A percentile compares a stretch with the other conserved stretches of the same genome.
Evolutionary conservation across 768 basidiomycete species (phyloP).

Genomic region (Rhodotorula paludigena): DNA sequence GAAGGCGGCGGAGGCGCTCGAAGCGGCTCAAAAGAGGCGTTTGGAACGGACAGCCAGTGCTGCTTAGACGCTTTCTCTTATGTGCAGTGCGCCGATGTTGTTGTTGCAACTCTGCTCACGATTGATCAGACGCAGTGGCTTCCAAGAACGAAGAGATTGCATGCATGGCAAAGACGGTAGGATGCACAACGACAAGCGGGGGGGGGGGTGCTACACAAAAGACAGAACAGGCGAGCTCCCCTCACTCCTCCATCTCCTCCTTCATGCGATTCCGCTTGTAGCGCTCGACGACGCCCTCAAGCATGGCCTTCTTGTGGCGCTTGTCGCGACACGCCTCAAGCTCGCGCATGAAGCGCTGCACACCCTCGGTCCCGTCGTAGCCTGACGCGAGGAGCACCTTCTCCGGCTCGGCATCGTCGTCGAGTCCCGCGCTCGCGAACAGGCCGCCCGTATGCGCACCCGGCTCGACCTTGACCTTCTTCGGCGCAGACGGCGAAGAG

Average conservation of each 20-base stretch:
- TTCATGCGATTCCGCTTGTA: not conserved
- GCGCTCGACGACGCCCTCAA: not conserved
- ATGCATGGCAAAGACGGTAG: not conserved
- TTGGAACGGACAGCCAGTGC: not conserved
- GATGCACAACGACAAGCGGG: not conserved
- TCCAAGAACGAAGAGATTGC: not conserved
- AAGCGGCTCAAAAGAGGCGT: not conserved
- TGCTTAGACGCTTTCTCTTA: too few species aligned
- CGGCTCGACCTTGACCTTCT: slow-evolving; percentile 1
- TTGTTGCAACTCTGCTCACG: slow-evolving; percentile 1
- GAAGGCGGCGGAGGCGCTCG: slow-evolving; percentile 51
- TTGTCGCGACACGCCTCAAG: not conserved
- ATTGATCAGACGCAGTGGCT: too few species aligned
- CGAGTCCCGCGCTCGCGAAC: not conserved
- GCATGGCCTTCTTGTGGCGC: not conserved
- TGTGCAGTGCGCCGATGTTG: not conserved
- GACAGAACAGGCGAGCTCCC: not conserved
- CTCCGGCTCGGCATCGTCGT: not conserved
- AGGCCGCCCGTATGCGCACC: not conserved
- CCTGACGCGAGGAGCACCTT: not conserved
- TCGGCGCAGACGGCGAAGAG: not conserved
- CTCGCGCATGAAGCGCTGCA: not conserved
- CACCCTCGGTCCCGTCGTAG: not conserved
- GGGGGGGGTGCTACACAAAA: too few species aligned
- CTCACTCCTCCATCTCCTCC: not conserved